A percentile compares a stretch with the other conserved stretches of the same genome.
Evolutionary conservation across 225 moss, liverwort and hornwort genomes (phyloP).

Genomic region (Physcomitrellopsis africana): DNA sequence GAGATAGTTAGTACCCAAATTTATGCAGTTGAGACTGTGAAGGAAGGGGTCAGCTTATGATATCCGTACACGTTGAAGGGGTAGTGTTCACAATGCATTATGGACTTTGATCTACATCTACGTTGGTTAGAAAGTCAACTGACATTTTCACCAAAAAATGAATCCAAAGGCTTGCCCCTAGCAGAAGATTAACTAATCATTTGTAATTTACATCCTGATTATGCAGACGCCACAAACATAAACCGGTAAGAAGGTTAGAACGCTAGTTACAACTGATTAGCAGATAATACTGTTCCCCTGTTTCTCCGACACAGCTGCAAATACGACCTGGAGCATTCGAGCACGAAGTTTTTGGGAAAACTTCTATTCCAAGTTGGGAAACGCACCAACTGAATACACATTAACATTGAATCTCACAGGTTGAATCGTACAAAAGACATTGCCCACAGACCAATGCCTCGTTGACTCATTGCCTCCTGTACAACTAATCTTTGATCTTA

Average conservation of each 20-base stretch:
- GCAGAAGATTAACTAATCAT: neutral
- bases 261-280: neutral
- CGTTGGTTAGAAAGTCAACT: neutral
- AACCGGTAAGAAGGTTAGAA: neutral
- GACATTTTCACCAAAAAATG: neutral
- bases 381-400: conserved; percentile 24
- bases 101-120: neutral
- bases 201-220: neutral
- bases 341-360: conserved; percentile 3
- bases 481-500: conserved; percentile 26
- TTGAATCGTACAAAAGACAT: conserved; percentile 42
- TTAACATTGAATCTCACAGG: conserved; percentile 37
- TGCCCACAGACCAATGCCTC: conserved; percentile 35
- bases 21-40: too few relatives aligned
- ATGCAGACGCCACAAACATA: neutral
- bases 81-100: conserved; percentile 7
- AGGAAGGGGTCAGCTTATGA: too few relatives aligned
- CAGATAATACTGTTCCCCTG: neutral
- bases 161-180: neutral
- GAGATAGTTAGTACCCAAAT: too few relatives aligned
- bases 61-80: too few relatives aligned
- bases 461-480: conserved; percentile 34
- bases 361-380: conserved; percentile 27
- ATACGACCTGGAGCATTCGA: conserved; percentile 17
- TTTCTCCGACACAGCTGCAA: conserved; percentile 3